Base-by-base conservation (phyloP, 2,329 filamentous ascomycete species). In the Amesomyces nigricolor region DNA sequence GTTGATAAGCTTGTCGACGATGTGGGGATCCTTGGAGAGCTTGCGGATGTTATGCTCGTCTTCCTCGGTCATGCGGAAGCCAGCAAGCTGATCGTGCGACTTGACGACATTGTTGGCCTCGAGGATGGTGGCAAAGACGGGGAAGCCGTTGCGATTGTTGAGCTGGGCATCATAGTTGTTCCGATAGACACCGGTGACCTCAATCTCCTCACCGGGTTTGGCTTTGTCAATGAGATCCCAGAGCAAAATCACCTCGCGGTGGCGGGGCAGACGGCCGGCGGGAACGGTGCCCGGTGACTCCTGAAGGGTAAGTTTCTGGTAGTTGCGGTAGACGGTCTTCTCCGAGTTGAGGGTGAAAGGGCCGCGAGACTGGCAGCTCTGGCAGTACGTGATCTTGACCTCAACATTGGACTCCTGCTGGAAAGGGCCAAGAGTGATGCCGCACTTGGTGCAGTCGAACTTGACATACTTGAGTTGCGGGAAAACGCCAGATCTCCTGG, bases 391-490 rank as follows among this genome's bases (percentile, higher is more conserved):
- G 64, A 99, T 89, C 73, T 92, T 96, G 68, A 99, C 91, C 71
- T 99, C 94, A 43, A 91, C 86, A 59, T 94, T 95, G 42, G 92
- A 94, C 74, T 99, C 94, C 67, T 99, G 94, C 68, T 96, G 92
- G 76, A 96, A 99, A 16, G 94, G 94, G 1, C 94, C 94, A 3
- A 99, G 81, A 0, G 91, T 96, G 45, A 89, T 82, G 58, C 89
- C 89, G 66, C 94, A 99, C 74, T 96, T 99, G 56, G 79, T 84
- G 73, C 94, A 99, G 74, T 96, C 89, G 68, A 99, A 97, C 74
- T 96, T 96, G 74, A 99, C 89, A 71, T 97, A 96, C 72, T 97
- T 97, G 58, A 99, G 78, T 74, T 99, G 94, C 3, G 94, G 94
- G 70, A 99, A 99, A 47, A 99, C 95, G 54, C 94, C 94, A 26